Evolutionary conservation across 495 filamentous ascomycete genomes (phyloP).

Genomic region (Hypoxylon fuscum): DNA sequence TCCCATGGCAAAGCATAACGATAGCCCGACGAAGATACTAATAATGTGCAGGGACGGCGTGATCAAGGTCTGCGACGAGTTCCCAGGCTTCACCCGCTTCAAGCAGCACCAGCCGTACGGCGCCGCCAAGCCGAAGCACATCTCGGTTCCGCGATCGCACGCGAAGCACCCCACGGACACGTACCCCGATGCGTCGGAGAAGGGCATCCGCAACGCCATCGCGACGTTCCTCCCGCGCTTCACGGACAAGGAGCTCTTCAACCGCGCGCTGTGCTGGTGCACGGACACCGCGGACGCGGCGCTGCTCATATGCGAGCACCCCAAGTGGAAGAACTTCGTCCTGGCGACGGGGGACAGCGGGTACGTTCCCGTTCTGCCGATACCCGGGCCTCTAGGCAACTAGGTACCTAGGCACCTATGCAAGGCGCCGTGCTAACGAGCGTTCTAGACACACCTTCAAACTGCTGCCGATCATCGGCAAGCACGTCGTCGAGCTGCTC

Average conservation of each 20-base stretch:
- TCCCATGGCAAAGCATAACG: too few relatives aligned
- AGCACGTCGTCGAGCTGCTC: conserved; percentile 40
- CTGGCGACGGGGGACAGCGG: conserved; percentile 42
- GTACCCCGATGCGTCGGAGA: conserved; percentile 58
- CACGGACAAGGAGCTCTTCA: conserved; percentile 56
- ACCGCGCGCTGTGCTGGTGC: conserved; percentile 65
- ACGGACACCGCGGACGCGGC: conserved; percentile 62
- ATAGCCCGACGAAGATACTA: conserved; percentile 10
- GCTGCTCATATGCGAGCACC: conserved; percentile 40
- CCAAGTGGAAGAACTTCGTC: conserved; percentile 41
- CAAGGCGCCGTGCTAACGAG: too few relatives aligned
- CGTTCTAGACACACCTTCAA: conserved; percentile 38
- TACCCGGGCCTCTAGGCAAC: too few relatives aligned
- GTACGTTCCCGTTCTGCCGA: conserved; percentile 14
- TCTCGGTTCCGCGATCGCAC: conserved; percentile 43
- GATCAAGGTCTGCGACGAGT: conserved; percentile 42
- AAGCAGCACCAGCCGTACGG: conserved; percentile 59
- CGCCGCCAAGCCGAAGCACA: conserved; percentile 60
- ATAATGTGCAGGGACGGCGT: conserved; percentile 24
- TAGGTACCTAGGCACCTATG: too few relatives aligned
- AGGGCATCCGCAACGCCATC: conserved; percentile 53
- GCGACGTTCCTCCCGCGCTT: conserved; percentile 58
- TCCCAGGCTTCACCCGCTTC: conserved; percentile 40
- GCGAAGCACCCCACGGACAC: conserved; percentile 47
- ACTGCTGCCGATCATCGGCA: conserved; percentile 37